Evolutionary conservation across 2,329 filamentous ascomycete species (phyloP).

Genomic region (Hypoxylon sp.): DNA sequence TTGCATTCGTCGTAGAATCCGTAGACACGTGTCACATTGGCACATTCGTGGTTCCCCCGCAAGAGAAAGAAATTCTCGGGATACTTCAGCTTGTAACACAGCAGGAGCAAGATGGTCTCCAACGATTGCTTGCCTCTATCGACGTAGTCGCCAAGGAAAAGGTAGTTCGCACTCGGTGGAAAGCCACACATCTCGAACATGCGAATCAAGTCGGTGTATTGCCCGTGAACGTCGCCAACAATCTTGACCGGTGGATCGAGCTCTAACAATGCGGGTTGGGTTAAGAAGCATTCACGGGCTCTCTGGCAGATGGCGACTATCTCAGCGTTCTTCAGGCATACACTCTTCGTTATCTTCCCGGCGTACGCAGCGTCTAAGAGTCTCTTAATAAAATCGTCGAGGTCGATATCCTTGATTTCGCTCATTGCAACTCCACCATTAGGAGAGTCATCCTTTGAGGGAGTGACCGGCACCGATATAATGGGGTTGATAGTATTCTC

Average conservation of each 20-base stretch:
- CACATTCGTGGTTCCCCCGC: slow-evolving; percentile 95
- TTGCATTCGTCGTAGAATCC: slow-evolving; percentile 99
- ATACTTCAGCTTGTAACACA: slow-evolving; percentile 98
- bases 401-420: slow-evolving; percentile 90
- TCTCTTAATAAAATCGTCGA: slow-evolving; percentile 97
- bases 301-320: slow-evolving; percentile 94
- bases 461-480: slow-evolving; percentile 50
- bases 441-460: slow-evolving; percentile 60
- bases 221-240: slow-evolving; percentile 95
- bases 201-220: slow-evolving; percentile 94
- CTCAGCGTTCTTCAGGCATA: slow-evolving; percentile 97
- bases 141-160: slow-evolving; percentile 96
- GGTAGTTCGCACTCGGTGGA: slow-evolving; percentile 89
- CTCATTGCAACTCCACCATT: slow-evolving; percentile 80
- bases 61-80: slow-evolving; percentile 98
- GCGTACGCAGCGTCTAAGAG: slow-evolving; percentile 95
- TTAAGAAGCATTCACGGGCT: slow-evolving; percentile 88
- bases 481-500: slow-evolving; percentile 78
- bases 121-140: slow-evolving; percentile 96
- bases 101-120: slow-evolving; percentile 90
- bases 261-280: slow-evolving; percentile 91
- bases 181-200: slow-evolving; percentile 99
- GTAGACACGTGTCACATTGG: slow-evolving; percentile 94
- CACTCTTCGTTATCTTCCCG: slow-evolving; percentile 96
- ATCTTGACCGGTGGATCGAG: slow-evolving; percentile 97